Conservation (phyloP, 2,329 filamentous ascomycete species). For the Paraphoma chrysanthemicola region DNA sequence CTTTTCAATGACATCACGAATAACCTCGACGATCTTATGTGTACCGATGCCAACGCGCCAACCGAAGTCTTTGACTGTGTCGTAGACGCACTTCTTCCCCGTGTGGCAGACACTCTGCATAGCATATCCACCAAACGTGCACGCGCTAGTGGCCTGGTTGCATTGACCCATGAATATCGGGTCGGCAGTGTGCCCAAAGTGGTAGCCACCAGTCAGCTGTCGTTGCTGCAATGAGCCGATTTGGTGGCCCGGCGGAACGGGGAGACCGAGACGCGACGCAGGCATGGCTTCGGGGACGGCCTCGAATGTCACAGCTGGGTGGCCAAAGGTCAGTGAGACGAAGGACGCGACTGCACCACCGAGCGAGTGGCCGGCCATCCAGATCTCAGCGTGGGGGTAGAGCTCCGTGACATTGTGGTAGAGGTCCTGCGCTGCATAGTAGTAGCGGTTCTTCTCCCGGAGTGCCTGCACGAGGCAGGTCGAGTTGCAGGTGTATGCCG, state of each 20-base stretch:
- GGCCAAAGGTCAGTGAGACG: slow-evolving; percentile 86
- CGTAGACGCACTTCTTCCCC: slow-evolving; percentile 86
- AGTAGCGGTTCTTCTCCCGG: slow-evolving; percentile 86
- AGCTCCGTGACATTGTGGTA: slow-evolving; percentile 91
- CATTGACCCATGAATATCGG: slow-evolving; percentile 94
- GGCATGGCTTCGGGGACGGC: slow-evolving; percentile 90
- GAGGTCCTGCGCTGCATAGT: slow-evolving; percentile 84
- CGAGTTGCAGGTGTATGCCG: slow-evolving; percentile 88
- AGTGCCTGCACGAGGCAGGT: slow-evolving; percentile 83
- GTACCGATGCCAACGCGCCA: slow-evolving; percentile 92
- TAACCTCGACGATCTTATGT: slow-evolving; percentile 88
- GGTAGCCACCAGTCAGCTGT: slow-evolving; percentile 76
- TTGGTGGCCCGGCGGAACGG: slow-evolving; percentile 79
- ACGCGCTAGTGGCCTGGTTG: slow-evolving; percentile 86
- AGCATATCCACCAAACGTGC: slow-evolving; percentile 90
- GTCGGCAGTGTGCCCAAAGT: slow-evolving; percentile 95
- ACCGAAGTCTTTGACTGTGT: slow-evolving; percentile 88
- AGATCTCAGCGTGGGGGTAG: slow-evolving; percentile 84
- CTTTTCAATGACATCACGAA: slow-evolving; percentile 82
- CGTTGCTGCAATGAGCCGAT: slow-evolving; percentile 69
- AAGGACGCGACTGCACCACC: slow-evolving; percentile 90
- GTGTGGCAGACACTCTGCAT: slow-evolving; percentile 93
- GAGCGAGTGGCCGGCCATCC: slow-evolving; percentile 91
- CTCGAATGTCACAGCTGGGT: slow-evolving; percentile 91
- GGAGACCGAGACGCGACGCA: slow-evolving; percentile 82